phyloP scores from a whole-genome alignment of 2,329 filamentous ascomycete genomes.

The Penicillium occitanis region DNA sequence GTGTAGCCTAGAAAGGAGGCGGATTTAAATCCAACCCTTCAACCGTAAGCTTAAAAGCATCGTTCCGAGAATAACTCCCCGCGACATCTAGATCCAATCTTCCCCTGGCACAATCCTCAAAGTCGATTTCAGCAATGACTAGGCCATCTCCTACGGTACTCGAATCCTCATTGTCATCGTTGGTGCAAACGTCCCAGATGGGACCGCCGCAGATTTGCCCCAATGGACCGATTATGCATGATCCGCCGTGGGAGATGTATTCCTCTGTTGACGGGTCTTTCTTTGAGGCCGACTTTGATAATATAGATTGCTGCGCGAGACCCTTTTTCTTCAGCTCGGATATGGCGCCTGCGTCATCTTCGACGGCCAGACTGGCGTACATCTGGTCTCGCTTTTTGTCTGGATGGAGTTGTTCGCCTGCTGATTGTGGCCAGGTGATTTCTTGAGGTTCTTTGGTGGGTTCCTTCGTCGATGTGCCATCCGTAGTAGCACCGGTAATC shows the following conservation, averaged over 20 bases:
- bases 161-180: conserved; percentile 31
- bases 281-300: neutral
- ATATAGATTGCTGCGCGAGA: neutral
- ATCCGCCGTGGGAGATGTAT: conserved; percentile 69
- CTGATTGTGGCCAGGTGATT: conserved; percentile 44
- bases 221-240: conserved; percentile 74
- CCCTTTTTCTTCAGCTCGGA: neutral
- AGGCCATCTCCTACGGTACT: conserved; percentile 46
- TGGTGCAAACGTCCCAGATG: conserved; percentile 66
- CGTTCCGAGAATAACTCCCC: conserved; percentile 78
- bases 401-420: conserved; percentile 21
- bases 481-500: conserved; percentile 43
- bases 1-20: conserved; percentile 44
- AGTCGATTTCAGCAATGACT: conserved; percentile 72
- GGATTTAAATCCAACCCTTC: conserved; percentile 61
- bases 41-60: conserved; percentile 61
- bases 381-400: conserved; percentile 24
- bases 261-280: conserved; percentile 3
- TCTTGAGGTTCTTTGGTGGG: conserved; percentile 44
- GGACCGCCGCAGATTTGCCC: conserved; percentile 80
- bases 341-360: neutral
- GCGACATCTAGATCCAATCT: conserved; percentile 79
- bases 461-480: neutral
- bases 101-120: conserved; percentile 82
- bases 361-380: conserved; percentile 15